Conservation (phyloP, 495 filamentous ascomycete species). For the Tuber melanosporum region DNA sequence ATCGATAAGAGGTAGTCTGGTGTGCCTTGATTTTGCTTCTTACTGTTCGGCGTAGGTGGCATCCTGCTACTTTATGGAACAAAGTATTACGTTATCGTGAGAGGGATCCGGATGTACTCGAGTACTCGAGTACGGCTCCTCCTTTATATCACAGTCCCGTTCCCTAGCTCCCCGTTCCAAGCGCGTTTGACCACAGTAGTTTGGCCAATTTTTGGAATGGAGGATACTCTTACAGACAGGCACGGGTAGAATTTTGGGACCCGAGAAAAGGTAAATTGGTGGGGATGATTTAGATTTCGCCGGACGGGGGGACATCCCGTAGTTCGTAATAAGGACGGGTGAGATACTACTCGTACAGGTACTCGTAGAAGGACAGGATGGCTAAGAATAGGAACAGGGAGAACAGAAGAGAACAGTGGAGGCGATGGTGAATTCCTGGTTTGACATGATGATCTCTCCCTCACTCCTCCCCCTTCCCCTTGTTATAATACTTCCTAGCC, state of each 20-base stretch:
- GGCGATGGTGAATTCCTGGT: neutral
- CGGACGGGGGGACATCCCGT: neutral
- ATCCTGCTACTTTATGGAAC: neutral
- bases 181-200: neutral
- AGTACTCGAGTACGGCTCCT: neutral
- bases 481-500: neutral
- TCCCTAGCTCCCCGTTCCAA: neutral
- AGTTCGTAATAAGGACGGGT: neutral
- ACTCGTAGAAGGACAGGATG: neutral
- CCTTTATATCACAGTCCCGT: neutral
- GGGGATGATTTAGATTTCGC: neutral
- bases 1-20: neutral
- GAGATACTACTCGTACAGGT: neutral
- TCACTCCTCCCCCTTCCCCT: neutral
- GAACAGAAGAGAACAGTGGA: neutral
- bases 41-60: neutral
- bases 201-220: neutral
- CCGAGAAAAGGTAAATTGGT: neutral
- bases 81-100: neutral
- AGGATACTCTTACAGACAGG: neutral
- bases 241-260: neutral
- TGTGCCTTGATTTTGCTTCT: neutral
- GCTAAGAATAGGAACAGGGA: neutral
- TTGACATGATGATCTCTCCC: neutral
- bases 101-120: neutral